Evolutionary conservation across 495 filamentous ascomycete species (phyloP), one percentile per base, ranked within the genome.

Genomic region (Astrocystis sublimbata): DNA sequence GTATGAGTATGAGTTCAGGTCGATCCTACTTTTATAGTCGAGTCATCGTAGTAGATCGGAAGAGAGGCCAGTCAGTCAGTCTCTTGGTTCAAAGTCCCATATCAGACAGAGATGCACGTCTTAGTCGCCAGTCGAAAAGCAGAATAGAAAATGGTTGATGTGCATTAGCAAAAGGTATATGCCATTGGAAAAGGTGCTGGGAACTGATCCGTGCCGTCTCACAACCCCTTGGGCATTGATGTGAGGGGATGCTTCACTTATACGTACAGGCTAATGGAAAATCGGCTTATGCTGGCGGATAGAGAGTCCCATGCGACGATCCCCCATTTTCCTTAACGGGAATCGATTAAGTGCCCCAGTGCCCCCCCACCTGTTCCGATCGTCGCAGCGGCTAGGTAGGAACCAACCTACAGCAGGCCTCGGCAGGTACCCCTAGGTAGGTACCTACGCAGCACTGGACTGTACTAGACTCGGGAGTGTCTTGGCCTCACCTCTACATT

Each of bases 331-430:
- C 30, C 15, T 9, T 4, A 4, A 43, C 41, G 46, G 21, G 5
- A 31, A 55, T n/a, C n/a, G n/a, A n/a, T n/a, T 55, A 15, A 30
- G 21, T 36, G 36, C 52, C 52, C n/a, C n/a, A n/a, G n/a, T n/a
- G n/a, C n/a, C n/a, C n/a, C n/a, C n/a, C 52, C 52, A 38, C 33
- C 52, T 0, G 15, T 40, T 8, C 33, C 55, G 55, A 47, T 33
- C 55, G 42, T 43, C 56, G 56, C 36, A 59, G 50, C 45, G 42
- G 56, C 56, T 38, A 23, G 30, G n/a, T n/a, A n/a, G n/a, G n/a
- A n/a, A n/a, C n/a, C n/a, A n/a, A n/a, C n/a, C n/a, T n/a, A n/a
- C n/a, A n/a, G n/a, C n/a, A n/a, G n/a, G n/a, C n/a, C n/a, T n/a
- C n/a, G n/a, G n/a, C n/a, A n/a, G n/a, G n/a, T n/a, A n/a, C n/a